Base-by-base conservation (phyloP, 176 grass and related monocot genomes). In the Aegilops longissima region DNA sequence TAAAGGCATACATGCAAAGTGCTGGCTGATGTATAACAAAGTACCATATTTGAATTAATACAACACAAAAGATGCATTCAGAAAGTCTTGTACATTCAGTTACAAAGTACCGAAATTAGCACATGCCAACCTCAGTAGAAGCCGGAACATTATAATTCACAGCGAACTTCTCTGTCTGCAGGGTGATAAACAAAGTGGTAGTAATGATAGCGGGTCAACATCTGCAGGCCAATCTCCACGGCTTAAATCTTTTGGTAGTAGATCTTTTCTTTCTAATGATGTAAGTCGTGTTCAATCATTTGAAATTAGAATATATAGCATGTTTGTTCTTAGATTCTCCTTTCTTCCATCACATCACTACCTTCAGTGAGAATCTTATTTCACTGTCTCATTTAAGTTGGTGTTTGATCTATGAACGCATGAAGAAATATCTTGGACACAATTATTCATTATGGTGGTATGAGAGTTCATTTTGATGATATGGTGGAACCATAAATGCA, bases 221-320 rank as follows among this genome's bases (percentile, higher is more conserved):
- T 89, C 86, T 4, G 78, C 84, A 4, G 68, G 89, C 67, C 91
- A 91, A 39, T 82, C 94, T 87, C 94, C 89, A 77, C 89, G 61
- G 68, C 94, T 93, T 40, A 93, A 89, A 87, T 88, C 91, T 83
- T 89, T 88, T 51, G 25, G 77, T 42, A 85, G 81, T 84, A 91
- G 86, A 91, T 87, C 89, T 83, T 90, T 91, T 86, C 78, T 93
- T 51, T 82, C 87, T 56, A 85, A 85, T 85, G 91, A 91, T 87
- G 89, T 88, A 91, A 91, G 86, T 91, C 25, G 59, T 20, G 3
- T 33, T 20, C 51, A 34, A 87, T 83, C 59, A 18, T 29, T 56
- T 69, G 11, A 30, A 71, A 61, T 82, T 61, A 34, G 56, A 79
- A 30, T 77, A 44, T 44, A 29, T 20, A 52, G 5, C 12, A 18